Evolutionary conservation across 176 grass and related monocot species (phyloP).

Genomic region (Oryza punctata): DNA sequence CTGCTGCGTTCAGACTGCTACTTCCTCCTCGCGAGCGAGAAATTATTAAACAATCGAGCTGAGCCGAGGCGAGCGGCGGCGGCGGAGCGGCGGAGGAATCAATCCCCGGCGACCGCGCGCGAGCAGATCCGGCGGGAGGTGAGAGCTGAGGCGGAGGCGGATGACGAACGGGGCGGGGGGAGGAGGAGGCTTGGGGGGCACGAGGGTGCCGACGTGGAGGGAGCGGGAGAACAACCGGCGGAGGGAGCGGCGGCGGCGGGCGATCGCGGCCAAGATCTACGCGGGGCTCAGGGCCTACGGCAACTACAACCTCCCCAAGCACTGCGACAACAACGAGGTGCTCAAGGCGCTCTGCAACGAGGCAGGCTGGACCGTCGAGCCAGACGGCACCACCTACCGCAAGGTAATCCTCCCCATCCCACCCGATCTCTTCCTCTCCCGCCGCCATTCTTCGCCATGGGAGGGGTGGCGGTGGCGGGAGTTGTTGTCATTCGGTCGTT

Average conservation of each 20-base stretch:
- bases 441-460: neutral
- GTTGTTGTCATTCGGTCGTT: neutral
- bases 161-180: constrained; percentile 42
- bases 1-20: constrained; percentile 45
- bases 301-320: constrained; percentile 96
- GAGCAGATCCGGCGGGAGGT: constrained; percentile 45
- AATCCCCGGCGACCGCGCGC: neutral
- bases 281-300: constrained; percentile 81
- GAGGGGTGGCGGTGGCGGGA: neutral
- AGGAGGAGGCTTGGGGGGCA: constrained; percentile 51
- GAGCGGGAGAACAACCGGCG: constrained; percentile 97
- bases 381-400: constrained; percentile 95
- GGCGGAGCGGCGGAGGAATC: neutral
- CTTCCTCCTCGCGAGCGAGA: constrained; percentile 1
- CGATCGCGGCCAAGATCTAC: constrained; percentile 98
- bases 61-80: neutral
- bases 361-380: constrained; percentile 91
- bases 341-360: constrained; percentile 99
- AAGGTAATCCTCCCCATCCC: constrained; percentile 44
- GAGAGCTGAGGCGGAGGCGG: neutral
- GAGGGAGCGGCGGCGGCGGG: constrained; percentile 82
- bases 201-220: constrained; percentile 90
- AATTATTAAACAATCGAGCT: constrained; percentile 40
- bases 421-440: too few species aligned
- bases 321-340: constrained; percentile 99